Evolutionary conservation across 345 rosid genomes (phyloP), one percentile per base, ranked within the genome.

Genomic region (Raphanus raphanistrum): DNA sequence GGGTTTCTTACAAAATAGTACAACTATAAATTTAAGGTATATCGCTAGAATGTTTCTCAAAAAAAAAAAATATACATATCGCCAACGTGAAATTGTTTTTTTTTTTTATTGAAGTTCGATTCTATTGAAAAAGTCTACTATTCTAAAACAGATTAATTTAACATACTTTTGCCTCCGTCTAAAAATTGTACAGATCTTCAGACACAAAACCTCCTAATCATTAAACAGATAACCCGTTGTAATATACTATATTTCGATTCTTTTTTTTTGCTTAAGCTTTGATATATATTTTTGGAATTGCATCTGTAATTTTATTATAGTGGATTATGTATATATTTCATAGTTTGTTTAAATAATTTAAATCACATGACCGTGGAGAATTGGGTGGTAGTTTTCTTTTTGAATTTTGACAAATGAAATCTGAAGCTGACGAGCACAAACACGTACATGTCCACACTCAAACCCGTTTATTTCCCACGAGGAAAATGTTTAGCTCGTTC

Each of bases 401-500:
- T 5, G 21, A 33, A 28, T 11, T 33, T 33, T 10, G 21, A 33
- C 1, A 33, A 70, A 21, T 8, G 21, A 33, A 33, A 29, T 62
- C 48, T 31, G 32, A 71, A 60, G 41, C 8, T 32, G 48, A 63
- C 12, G 12, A 31, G 8, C 28, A 52, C 15, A 50, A 13, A 65
- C 21, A n/a, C 54, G 41, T 15, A 27, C 66, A 26, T 52, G 78
- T 75, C 58, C 66, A 55, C 65, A 74, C 66, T 36, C 13, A 11
- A 9, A 55, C 16, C 21, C 26, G 26, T 60, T 55, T 45, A 29
- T 59, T 17, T 33, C 73, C 63, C 52, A 62, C 54, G 64, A 68
- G 63, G 38, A 62, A 68, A 69, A 50, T 35, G 54, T n/a, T 61
- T 69, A 61, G 16, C 79, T 12, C 63, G 69, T 45, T 69, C 7